Conservation (phyloP, 2,329 filamentous ascomycete genomes). For the Lecanicillium sp. region DNA sequence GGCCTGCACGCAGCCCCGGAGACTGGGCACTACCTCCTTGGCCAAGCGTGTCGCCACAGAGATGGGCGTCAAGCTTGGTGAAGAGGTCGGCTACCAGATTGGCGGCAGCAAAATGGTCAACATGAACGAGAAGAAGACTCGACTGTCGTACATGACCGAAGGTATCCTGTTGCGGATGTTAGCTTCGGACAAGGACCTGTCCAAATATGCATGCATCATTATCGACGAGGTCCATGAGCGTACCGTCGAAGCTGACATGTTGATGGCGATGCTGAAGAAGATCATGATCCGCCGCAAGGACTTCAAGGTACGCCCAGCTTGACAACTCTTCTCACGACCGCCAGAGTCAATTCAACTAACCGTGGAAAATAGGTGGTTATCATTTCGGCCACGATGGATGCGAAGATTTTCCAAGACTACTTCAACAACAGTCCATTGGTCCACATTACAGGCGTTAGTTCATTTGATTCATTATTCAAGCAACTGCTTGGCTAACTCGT, state of each 20-base stretch:
- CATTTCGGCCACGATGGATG: conserved; percentile 97
- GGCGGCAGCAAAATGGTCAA: conserved; percentile 98
- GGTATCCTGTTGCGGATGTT: conserved; percentile 91
- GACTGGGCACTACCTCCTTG: conserved; percentile 98
- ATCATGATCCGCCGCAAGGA: conserved; percentile 82
- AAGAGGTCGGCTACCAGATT: conserved; percentile 89
- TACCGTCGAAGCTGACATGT: conserved; percentile 89
- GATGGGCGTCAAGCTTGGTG: conserved; percentile 89
- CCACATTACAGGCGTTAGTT: conserved; percentile 89
- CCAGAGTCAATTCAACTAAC: background rate
- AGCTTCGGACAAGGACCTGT: conserved; percentile 81
- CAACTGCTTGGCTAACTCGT: conserved; percentile 60
- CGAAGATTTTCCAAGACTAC: conserved; percentile 90
- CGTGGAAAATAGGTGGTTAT: conserved; percentile 64
- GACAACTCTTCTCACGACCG: background rate
- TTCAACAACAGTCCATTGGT: conserved; percentile 95
- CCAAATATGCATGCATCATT: conserved; percentile 95
- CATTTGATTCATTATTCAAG: conserved; percentile 98
- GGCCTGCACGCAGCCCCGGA: conserved; percentile 89
- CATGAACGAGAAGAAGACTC: conserved; percentile 60
- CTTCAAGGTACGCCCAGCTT: conserved; percentile 40
- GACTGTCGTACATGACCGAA: conserved; percentile 99
- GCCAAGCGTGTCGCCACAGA: conserved; percentile 97
- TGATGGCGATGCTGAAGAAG: conserved; percentile 98
- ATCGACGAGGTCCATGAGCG: conserved; percentile 99